Percentiles rank a stretch among this genome's conserved stretches.
Evolutionary conservation across 2,329 filamentous ascomycete species (phyloP).

Genomic region (Paraphaeosphaeria sporulosa): DNA sequence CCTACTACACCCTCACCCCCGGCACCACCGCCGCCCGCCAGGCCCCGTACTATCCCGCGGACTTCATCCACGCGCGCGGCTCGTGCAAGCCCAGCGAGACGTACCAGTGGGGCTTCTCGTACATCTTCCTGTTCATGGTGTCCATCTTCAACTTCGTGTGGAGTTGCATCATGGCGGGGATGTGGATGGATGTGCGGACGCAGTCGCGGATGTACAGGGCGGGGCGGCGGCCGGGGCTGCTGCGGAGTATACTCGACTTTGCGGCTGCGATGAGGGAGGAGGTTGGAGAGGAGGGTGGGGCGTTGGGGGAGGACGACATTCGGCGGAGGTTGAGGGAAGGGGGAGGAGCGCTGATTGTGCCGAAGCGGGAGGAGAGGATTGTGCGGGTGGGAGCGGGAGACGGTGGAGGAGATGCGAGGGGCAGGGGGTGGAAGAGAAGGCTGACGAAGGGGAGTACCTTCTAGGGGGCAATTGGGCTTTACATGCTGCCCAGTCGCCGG

Average conservation of each 20-base stretch:
- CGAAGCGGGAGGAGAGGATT: too few species aligned
- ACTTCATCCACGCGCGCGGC: constrained; percentile 31
- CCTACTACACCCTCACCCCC: constrained; percentile 15
- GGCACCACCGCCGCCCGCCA: constrained; percentile 18
- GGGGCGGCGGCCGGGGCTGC: constrained; percentile 38
- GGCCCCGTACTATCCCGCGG: constrained; percentile 23
- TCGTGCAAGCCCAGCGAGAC: constrained; percentile 42
- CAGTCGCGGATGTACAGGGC: constrained; percentile 39
- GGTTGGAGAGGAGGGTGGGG: constrained; percentile 28
- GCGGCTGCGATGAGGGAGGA: constrained; percentile 38
- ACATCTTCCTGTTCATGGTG: constrained; percentile 46
- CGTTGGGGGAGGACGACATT: constrained; percentile 34
- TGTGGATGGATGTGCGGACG: constrained; percentile 42
- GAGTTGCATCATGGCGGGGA: constrained; percentile 41
- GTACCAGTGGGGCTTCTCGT: constrained; percentile 47
- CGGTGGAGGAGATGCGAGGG: too few species aligned
- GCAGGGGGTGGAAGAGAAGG: too few species aligned
- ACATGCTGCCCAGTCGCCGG: too few species aligned
- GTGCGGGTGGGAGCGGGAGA: too few species aligned
- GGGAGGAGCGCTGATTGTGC: too few species aligned
- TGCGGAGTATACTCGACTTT: constrained; percentile 39
- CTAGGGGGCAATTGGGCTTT: too few species aligned
- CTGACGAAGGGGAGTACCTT: too few species aligned
- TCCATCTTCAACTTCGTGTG: constrained; percentile 45
- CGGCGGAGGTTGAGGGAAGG: too few species aligned